Evolutionary conservation across 352 stramenopile species (phyloP), one percentile per base, ranked within the genome.

Genomic region (Globisporangium rhizosaccharum): DNA sequence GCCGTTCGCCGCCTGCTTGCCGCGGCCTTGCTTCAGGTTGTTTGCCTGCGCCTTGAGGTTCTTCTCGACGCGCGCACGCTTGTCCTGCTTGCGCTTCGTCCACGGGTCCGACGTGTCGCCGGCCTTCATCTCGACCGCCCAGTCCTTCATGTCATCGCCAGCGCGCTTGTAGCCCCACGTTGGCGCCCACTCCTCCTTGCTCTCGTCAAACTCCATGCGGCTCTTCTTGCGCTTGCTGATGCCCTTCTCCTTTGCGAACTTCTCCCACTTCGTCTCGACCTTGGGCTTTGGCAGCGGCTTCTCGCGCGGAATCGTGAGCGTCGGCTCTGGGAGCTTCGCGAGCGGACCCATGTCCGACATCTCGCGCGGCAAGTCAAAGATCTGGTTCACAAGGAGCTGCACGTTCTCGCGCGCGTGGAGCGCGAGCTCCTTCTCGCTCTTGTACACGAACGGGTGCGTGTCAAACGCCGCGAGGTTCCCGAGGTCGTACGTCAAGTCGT

Each of bases 191-290:
- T 97, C 85, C 49, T 90, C 87, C 57, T 79, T 97, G 17, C 79
- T 61, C 68, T 99, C 97, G 65, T 99, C 97, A 57, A 94, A 99
- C 49, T 96, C 77, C 87, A 98, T 99, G 60, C 96, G 88, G 37
- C 84, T 95, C 67, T 97, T 94, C 74, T 99, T 99, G 61, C 94
- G 91, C 66, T 98, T 97, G 51, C 94, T 79, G 67, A 99, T 99
- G 59, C 97, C 97, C 77, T 99, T 98, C 61, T 98, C 87, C 66
- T 97, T 92, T 30, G 97, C 97, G 74, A 99, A 99, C 68, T 98
- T 96, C 77, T 99, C 96, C 97, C 97, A 99, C 72, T 95, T 98
- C 14, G 97, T 99, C 72, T 98, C 91, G 65, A 96, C 73, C 78
- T 98, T 99, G 37, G 81, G 82, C 69, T 94, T 95, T 1, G 88